These are phyloP conservation scores for Colletotrichum sp. DNA, from an alignment of 2,329 filamentous ascomycete species.

Conservation along the genomic window DNA sequence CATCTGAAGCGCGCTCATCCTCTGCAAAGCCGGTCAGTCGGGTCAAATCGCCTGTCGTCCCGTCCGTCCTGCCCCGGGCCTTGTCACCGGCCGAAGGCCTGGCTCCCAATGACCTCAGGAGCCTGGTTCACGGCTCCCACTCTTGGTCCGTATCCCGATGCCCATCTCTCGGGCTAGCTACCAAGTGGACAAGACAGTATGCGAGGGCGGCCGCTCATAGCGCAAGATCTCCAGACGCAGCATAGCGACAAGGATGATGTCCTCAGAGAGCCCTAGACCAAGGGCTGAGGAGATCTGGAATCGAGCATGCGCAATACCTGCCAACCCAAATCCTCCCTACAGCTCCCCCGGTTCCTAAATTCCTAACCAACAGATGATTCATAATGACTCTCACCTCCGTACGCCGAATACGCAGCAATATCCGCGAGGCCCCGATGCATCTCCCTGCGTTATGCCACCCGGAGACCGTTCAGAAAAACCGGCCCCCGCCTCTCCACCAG, in stretches of 20 bases:
- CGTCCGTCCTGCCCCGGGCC: not conserved
- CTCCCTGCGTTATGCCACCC: not conserved
- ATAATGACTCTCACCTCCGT: not conserved
- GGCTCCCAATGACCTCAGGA: not conserved
- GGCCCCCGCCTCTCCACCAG: not conserved
- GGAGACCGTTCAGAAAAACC: not conserved
- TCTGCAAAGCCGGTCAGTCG: not conserved
- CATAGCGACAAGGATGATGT: not conserved
- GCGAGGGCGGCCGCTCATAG: not conserved
- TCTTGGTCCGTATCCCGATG: not conserved
- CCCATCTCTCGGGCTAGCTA: not conserved
- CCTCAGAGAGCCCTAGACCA: not conserved
- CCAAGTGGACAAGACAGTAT: not conserved
- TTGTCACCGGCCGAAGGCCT: not conserved
- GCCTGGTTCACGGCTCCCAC: not conserved
- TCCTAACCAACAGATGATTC: not conserved
- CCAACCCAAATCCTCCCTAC: not conserved
- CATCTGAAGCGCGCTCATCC: not conserved
- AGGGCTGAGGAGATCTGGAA: not conserved
- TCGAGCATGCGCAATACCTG: not conserved
- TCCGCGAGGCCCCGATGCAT: not conserved
- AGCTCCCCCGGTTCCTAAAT: not conserved
- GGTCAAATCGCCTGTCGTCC: not conserved
- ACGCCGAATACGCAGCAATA: not conserved
- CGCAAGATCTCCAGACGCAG: not conserved